Conservation (phyloP, 2,329 filamentous ascomycete species). For the Tolypocladium sp. region DNA sequence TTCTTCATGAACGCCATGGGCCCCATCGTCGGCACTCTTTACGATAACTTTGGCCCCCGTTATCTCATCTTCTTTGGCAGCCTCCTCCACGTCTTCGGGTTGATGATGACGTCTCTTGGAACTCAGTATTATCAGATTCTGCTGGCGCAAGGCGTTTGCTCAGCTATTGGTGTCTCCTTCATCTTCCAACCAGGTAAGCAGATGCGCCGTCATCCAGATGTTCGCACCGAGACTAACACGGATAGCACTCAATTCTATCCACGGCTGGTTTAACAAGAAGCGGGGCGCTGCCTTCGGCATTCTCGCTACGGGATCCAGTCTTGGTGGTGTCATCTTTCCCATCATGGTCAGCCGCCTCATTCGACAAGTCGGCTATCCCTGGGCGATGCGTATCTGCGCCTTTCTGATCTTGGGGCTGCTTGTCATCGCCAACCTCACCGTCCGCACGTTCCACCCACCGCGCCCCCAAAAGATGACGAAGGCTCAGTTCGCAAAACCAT, state of each 20-base stretch:
- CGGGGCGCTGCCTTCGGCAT: constrained; percentile 13
- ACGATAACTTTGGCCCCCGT: background rate
- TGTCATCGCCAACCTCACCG: background rate
- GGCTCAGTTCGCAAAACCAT: background rate
- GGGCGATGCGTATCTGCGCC: constrained; percentile 22
- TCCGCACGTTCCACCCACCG: background rate
- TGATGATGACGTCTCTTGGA: background rate
- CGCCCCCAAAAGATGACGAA: background rate
- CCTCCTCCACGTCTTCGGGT: background rate
- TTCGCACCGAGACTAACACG: background rate
- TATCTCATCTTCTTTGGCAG: background rate
- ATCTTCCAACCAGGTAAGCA: background rate
- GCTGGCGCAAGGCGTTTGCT: background rate
- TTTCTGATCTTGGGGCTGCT: background rate
- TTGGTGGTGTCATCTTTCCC: constrained; percentile 24
- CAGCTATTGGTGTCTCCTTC: background rate
- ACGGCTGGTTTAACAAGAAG: background rate
- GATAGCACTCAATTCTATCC: background rate
- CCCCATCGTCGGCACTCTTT: constrained; percentile 42
- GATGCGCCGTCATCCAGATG: background rate
- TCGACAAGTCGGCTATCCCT: constrained; percentile 17
- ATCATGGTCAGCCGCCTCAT: constrained; percentile 22
- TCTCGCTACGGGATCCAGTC: constrained; percentile 13
- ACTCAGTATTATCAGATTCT: background rate
- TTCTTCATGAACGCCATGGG: constrained; percentile 42